Base-by-base conservation (phyloP, 2,329 filamentous ascomycete species). In the Botrytis hyacinthi region DNA sequence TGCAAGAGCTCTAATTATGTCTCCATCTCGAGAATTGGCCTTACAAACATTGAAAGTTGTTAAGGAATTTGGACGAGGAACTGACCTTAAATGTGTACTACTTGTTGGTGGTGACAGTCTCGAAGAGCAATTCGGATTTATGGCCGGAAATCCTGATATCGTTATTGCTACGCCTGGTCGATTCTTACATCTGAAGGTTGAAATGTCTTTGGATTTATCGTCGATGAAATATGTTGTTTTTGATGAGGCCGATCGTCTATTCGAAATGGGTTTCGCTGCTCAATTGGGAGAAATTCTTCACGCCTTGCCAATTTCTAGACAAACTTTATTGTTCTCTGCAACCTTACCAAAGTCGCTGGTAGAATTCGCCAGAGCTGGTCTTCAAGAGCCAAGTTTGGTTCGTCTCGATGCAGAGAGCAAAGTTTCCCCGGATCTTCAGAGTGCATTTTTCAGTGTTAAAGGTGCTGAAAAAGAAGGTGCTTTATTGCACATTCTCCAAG, bases 251-350 rank as follows among this genome's bases (percentile, higher is more conserved):
- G 96, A 99, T 86, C 89, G 96, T 71, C 86, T 99, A 32, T 99
- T 99, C 82, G 96, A 99, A 81, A 98, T 99, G 95, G 97, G 96
- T 78, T 99, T 99, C 81, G 94, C 95, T 7, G 91, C 93, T 5
- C 96, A 99, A 80, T 85, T 99, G 78, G 92, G 93, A 1, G 96
- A 99, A 81, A 98, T 98, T 85, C 85, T 99, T 70, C 91, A 97
- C 80, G 93, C 94, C 0, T 85, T 99, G 26, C 96, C 97, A 1
- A 85, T 89, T 0, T 92, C 91, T 37, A 88, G 97, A 74, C 96
- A 99, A 81, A 99, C 95, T 4, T 85, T 98, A 12, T 86, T 99
- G 2, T 99, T 99, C 82, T 99, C 96, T 48, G 96, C 96, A 0
- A 99, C 96, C 0, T 86, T 99, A 32, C 96, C 96, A 1, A 95